Evolutionary conservation across 805 yeast genomes (phyloP).

Genomic region (Deakozyma indianensis): DNA sequence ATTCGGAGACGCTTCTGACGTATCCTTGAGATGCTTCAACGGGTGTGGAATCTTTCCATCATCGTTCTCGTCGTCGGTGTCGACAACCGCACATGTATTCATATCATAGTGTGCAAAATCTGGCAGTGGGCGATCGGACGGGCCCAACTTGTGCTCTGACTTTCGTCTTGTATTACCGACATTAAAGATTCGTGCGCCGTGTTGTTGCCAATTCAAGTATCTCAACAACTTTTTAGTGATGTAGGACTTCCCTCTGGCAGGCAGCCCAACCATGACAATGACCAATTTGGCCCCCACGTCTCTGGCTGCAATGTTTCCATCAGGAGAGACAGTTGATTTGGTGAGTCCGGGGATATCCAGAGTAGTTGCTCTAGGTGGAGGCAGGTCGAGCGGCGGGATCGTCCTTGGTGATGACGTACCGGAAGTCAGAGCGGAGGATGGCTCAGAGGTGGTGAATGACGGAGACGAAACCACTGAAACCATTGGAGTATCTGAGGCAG

Average conservation of each 20-base stretch:
- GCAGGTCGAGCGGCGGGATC: constrained; percentile 11
- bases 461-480: constrained; percentile 1
- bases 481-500: constrained; percentile 2
- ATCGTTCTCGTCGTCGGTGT: neutral
- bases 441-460: constrained; percentile 2
- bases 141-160: constrained; percentile 48
- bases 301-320: constrained; percentile 27
- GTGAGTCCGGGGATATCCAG: constrained; percentile 90
- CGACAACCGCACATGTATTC: neutral
- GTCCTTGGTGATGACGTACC: constrained; percentile 1
- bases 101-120: constrained; percentile 19
- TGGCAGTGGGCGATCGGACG: constrained; percentile 50
- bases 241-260: constrained; percentile 75
- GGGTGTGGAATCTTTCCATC: neutral
- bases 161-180: constrained; percentile 90
- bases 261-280: constrained; percentile 84
- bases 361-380: constrained; percentile 52
- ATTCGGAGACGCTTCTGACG: constrained; percentile 1
- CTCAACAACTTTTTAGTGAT: constrained; percentile 91
- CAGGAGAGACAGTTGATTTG: constrained; percentile 63
- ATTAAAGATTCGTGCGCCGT: constrained; percentile 78
- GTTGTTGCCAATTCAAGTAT: constrained; percentile 88
- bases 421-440: constrained; percentile 1
- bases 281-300: constrained; percentile 78
- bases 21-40: neutral